Conservation (phyloP, 371 early-diverging fungal species). For the Apophysomyces elegans region DNA sequence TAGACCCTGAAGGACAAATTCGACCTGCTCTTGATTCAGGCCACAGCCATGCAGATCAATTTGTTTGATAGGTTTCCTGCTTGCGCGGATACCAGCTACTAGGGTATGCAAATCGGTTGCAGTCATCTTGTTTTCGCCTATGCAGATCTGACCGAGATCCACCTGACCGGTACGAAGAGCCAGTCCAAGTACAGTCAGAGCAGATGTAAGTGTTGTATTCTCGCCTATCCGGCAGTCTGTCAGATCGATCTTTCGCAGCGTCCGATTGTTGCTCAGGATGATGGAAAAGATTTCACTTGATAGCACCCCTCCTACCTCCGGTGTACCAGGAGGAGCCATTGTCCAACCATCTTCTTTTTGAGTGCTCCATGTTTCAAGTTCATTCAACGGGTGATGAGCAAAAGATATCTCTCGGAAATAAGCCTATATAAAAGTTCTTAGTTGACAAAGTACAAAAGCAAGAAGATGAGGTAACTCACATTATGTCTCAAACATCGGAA, state of each 20-base stretch:
- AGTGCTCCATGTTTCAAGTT: conserved; percentile 34
- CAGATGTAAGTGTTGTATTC: conserved; percentile 8
- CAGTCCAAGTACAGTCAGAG: conserved; percentile 25
- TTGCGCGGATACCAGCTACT: conserved; percentile 30
- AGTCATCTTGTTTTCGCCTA: conserved; percentile 38
- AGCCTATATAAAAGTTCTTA: conserved; percentile 20
- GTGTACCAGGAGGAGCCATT: background rate
- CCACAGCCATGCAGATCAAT: conserved; percentile 38
- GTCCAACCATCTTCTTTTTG: conserved; percentile 40
- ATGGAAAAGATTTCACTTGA: conserved; percentile 36
- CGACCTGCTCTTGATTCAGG: conserved; percentile 30
- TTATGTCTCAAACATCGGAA: conserved; percentile 33
- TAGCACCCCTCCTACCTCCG: conserved; percentile 25
- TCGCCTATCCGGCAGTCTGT: conserved; percentile 38
- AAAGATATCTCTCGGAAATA: conserved; percentile 35
- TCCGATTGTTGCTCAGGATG: conserved; percentile 20
- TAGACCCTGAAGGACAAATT: conserved; percentile 27
- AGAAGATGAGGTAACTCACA: conserved; percentile 26
- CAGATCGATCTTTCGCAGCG: conserved; percentile 36
- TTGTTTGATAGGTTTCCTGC: conserved; percentile 31
- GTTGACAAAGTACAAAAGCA: background rate
- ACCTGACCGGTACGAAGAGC: conserved; percentile 27
- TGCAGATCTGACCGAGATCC: conserved; percentile 27
- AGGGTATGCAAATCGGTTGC: conserved; percentile 29
- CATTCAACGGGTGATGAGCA: conserved; percentile 27